A percentile compares a stretch with the other conserved stretches of the same genome.
These are phyloP conservation scores for Nematocida major DNA, from an alignment of 371 early-diverging fungal species.

Conservation along the genomic window DNA sequence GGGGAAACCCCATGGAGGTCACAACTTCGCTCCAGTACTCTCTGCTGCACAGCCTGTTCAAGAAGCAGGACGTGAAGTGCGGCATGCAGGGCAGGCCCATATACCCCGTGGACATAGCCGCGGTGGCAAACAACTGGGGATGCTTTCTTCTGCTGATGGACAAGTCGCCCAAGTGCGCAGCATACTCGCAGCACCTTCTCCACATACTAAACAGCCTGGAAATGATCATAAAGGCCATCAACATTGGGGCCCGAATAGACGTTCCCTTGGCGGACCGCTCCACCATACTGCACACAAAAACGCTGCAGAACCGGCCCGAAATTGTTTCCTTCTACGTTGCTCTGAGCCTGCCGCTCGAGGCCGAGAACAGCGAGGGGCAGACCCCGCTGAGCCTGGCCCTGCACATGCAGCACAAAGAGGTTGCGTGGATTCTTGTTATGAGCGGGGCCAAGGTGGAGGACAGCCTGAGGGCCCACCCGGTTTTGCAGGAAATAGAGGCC, in stretches of 20 bases:
- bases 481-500: background rate
- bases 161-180: constrained; percentile 21
- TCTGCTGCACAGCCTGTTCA: constrained; percentile 5
- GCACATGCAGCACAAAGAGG: background rate
- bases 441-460: background rate
- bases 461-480: background rate
- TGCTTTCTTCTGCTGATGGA: constrained; percentile 43
- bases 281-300: constrained; percentile 32
- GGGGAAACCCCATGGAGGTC: constrained; percentile 28
- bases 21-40: constrained; percentile 35
- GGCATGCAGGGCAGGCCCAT: constrained; percentile 5
- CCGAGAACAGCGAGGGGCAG: background rate
- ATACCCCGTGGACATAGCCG: constrained; percentile 43
- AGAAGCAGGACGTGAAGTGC: background rate
- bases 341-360: background rate
- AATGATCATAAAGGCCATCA: constrained; percentile 40
- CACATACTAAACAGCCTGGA: constrained; percentile 44
- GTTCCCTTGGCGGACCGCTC: background rate
- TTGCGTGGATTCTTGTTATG: constrained; percentile 22
- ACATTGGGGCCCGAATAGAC: constrained; percentile 31
- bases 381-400: constrained; percentile 25
- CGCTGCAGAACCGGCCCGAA: constrained; percentile 10
- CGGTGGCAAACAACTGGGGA: constrained; percentile 37
- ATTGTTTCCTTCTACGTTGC: constrained; percentile 31
- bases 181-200: constrained; percentile 31